Conservation (phyloP, 495 filamentous ascomycete species). For the Elasticomyces elasticus region DNA sequence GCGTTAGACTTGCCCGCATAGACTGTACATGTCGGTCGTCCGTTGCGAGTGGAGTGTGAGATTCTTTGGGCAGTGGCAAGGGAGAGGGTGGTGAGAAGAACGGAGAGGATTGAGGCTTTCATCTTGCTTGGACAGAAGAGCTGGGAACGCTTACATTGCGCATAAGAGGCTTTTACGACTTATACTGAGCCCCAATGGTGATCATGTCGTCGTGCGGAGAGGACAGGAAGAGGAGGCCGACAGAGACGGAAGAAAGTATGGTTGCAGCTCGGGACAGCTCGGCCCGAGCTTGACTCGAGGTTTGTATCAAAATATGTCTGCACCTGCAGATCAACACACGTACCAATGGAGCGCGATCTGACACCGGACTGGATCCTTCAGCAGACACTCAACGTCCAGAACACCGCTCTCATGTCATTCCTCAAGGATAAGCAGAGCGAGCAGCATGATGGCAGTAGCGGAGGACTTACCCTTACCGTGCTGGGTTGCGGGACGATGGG, state of each 20-base stretch:
- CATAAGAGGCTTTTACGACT: background rate
- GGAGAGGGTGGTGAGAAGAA: background rate
- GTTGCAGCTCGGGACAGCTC: background rate
- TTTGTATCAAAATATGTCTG: background rate
- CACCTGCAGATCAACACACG: background rate
- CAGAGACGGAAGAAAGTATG: background rate
- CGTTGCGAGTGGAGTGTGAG: background rate
- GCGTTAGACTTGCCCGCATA: constrained; percentile 24
- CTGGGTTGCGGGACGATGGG: constrained; percentile 76
- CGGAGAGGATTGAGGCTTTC: background rate
- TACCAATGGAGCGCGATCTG: constrained; percentile 9
- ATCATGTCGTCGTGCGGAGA: background rate
- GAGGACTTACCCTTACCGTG: constrained; percentile 53
- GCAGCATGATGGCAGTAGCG: background rate
- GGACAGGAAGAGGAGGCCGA: background rate
- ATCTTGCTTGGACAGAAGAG: background rate
- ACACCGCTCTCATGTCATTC: constrained; percentile 6
- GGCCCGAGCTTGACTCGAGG: background rate
- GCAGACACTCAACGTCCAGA: constrained; percentile 10
- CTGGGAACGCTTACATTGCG: background rate
- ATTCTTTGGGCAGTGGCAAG: background rate
- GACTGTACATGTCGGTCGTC: constrained; percentile 22
- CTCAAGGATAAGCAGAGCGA: background rate
- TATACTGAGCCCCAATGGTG: background rate
- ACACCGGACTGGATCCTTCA: constrained; percentile 19